phyloP scores from a whole-genome alignment of 2,329 filamentous ascomycete species.

The Allantophomopsis lycopodina region DNA sequence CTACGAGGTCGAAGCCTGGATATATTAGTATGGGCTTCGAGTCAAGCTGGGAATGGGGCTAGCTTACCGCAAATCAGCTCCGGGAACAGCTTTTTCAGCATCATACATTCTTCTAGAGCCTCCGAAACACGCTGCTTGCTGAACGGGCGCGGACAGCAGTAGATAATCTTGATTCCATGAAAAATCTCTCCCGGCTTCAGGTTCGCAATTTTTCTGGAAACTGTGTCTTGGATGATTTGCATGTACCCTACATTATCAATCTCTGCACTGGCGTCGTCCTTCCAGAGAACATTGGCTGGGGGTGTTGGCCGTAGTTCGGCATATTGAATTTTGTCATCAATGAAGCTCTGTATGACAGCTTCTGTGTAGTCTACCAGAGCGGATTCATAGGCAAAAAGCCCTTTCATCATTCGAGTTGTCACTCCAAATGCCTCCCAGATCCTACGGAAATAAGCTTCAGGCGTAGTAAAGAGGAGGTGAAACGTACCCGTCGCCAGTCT shows the following conservation, averaged over 20 bases:
- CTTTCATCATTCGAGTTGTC: constrained; percentile 60
- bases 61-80: constrained; percentile 48
- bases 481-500: constrained; percentile 37
- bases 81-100: constrained; percentile 41
- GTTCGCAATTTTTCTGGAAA: constrained; percentile 29
- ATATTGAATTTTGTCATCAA: constrained; percentile 53
- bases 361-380: constrained; percentile 49
- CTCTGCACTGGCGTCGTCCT: constrained; percentile 34
- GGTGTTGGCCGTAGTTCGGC: constrained; percentile 60
- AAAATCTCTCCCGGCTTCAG: constrained; percentile 30
- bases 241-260: constrained; percentile 46
- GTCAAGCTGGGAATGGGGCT: neutral
- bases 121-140: constrained; percentile 27
- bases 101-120: constrained; percentile 46
- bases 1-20: constrained; percentile 55
- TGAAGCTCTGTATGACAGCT: constrained; percentile 44
- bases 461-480: neutral
- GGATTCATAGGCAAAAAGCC: constrained; percentile 51
- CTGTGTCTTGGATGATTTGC: constrained; percentile 40
- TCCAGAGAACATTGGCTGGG: constrained; percentile 48
- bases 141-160: constrained; percentile 55
- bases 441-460: constrained; percentile 17
- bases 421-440: constrained; percentile 51
- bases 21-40: constrained; percentile 2
- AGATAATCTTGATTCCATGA: constrained; percentile 56